These are phyloP conservation scores for Pythium sp. DNA, from an alignment of 352 stramenopile species.

Conservation along the genomic window DNA sequence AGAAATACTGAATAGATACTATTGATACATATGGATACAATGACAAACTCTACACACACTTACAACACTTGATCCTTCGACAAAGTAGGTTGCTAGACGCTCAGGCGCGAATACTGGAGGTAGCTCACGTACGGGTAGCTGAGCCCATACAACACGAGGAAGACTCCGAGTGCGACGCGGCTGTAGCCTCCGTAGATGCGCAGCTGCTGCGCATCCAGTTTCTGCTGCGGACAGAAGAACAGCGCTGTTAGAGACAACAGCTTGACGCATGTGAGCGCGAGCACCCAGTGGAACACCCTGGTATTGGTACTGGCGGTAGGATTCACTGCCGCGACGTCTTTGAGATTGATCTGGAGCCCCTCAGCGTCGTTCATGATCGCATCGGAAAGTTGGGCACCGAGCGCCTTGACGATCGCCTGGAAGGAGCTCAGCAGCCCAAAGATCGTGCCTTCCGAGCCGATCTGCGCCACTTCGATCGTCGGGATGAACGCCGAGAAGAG, in stretches of 20 bases:
- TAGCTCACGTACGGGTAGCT: conserved; percentile 21
- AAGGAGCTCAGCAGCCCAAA: conserved; percentile 34
- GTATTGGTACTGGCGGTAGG: background rate
- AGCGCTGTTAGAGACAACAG: conserved; percentile 25
- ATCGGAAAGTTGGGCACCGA: conserved; percentile 24
- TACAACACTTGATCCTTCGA: background rate
- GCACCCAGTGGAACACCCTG: conserved; percentile 20
- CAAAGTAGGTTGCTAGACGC: background rate
- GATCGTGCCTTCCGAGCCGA: conserved; percentile 40
- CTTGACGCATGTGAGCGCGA: conserved; percentile 16
- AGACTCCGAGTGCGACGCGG: conserved; percentile 16
- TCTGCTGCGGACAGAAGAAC: conserved; percentile 33
- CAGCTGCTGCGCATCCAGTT: conserved; percentile 44
- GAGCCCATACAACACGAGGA: conserved; percentile 27
- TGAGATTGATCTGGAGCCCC: conserved; percentile 14
- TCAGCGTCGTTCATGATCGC: conserved; percentile 11
- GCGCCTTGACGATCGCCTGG: conserved; percentile 33
- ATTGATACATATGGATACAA: conserved; percentile 1
- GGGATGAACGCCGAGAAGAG: conserved; percentile 37
- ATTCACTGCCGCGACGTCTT: background rate
- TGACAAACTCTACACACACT: background rate
- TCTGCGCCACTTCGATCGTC: conserved; percentile 40
- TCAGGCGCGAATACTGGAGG: conserved; percentile 14
- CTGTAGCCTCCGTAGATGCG: conserved; percentile 52
- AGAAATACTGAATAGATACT: background rate